Percentiles rank a stretch among this genome's conserved stretches.
Evolutionary conservation across 148 eudicot genomes (phyloP).

Genomic region (Dysphania ambrosioides): DNA sequence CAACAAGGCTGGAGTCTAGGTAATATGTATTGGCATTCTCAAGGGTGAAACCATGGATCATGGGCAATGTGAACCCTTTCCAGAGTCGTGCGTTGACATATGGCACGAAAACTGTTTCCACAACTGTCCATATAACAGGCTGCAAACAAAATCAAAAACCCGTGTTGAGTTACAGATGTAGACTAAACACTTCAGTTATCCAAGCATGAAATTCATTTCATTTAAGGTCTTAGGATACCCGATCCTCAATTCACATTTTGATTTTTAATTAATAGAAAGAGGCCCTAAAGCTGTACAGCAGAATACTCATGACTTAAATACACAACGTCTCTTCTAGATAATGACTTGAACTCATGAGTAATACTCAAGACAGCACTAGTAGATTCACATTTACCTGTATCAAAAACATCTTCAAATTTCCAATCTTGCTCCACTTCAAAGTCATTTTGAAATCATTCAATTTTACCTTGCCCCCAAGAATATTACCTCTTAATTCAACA

Average conservation of each 20-base stretch:
- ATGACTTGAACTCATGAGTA: no score
- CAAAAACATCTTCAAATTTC: slow-evolving; percentile 58
- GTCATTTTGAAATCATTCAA: slow-evolving; percentile 52
- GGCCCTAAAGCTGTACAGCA: not conserved
- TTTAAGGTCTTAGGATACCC: slow-evolving; percentile 8
- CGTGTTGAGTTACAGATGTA: not conserved
- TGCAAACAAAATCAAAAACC: slow-evolving; percentile 42
- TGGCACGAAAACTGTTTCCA: slow-evolving; percentile 67
- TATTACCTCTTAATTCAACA: slow-evolving; percentile 48
- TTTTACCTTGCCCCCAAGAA: slow-evolving; percentile 65
- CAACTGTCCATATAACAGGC: slow-evolving; percentile 68
- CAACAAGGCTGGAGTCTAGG: slow-evolving; percentile 38
- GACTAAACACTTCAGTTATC: not conserved
- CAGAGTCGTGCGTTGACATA: slow-evolving; percentile 54
- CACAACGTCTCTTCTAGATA: not conserved
- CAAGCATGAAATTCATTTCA: not conserved
- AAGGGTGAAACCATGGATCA: slow-evolving; percentile 62
- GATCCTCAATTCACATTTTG: not conserved
- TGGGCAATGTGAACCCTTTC: slow-evolving; percentile 68
- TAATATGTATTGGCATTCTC: slow-evolving; percentile 49
- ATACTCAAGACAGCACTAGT: not conserved
- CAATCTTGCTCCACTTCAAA: slow-evolving; percentile 65
- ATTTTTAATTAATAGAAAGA: not conserved
- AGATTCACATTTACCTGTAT: slow-evolving; percentile 47
- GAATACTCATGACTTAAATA: not conserved